phyloP scores from a whole-genome alignment of 345 rosid species.

The Rubroshorea leprosula region DNA sequence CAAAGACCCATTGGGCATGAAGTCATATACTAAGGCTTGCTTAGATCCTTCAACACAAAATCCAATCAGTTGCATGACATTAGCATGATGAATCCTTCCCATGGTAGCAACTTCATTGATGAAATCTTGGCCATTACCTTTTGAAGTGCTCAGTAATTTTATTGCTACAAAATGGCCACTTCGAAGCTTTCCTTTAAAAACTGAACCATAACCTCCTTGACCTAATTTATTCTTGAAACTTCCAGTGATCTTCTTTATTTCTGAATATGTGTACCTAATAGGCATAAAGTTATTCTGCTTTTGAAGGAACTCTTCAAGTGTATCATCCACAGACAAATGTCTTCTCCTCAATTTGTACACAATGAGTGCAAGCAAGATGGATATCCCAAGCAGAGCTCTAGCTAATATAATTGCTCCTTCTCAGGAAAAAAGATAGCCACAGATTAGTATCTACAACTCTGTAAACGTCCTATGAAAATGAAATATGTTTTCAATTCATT shows the following conservation, averaged over 20 bases:
- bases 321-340: slow-evolving; percentile 6
- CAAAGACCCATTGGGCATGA: slow-evolving; percentile 22
- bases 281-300: slow-evolving; percentile 12
- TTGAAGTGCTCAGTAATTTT: background rate
- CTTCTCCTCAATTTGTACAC: background rate
- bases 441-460: no score
- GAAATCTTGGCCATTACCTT: slow-evolving; percentile 6
- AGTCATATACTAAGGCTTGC: slow-evolving; percentile 25
- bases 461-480: no score
- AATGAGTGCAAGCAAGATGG: background rate
- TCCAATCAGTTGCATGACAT: slow-evolving; percentile 22
- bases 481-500: no score
- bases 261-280: slow-evolving; percentile 12
- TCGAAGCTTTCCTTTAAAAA: slow-evolving; percentile 5
- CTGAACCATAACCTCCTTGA: slow-evolving; percentile 5
- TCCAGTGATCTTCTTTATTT: slow-evolving; percentile 12
- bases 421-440: background rate
- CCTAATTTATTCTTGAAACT: slow-evolving; percentile 1
- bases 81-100: slow-evolving; percentile 28
- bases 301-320: slow-evolving; percentile 8
- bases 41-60: slow-evolving; percentile 18
- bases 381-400: background rate
- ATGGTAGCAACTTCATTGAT: slow-evolving; percentile 16
- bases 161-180: slow-evolving; percentile 2
- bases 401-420: background rate